Evolutionary conservation across 164 flowering plant genomes (phyloP), one percentile per base, ranked within the genome.

Genomic region (Annona cherimola): DNA sequence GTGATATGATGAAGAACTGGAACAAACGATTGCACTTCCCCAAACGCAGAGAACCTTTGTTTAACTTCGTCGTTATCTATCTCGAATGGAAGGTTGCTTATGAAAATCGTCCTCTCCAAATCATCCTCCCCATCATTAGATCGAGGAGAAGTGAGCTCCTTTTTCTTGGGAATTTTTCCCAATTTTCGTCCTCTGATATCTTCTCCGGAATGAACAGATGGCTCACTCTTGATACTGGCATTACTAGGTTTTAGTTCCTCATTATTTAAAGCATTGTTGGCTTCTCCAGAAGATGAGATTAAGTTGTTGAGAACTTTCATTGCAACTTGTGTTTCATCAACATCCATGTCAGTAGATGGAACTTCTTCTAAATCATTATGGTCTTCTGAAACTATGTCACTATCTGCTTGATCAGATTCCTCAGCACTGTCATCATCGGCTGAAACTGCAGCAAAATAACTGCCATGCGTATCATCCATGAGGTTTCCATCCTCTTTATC

Each of bases 41-140:
- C 97, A 79, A 89, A 96, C 20, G 64, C 81, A 45, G 89, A 82
- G 78, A 96, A 96, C 44, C 90, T 82, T 77, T 91, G 88, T 77
- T 86, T 88, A 68, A 96, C 96, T 79, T 96, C 97, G 68, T 89
- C 89, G 60, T 69, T 81, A 16, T 81, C 83, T 66, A 84, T 66
- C 45, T 93, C 98, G 85, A 93, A 96, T 66, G 95, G 92, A 59
- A 96, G 89, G 76, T 91, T 93, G 87, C 85, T 82, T 61, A 96
- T 86, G 74, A 90, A 96, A 80, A 91, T 63, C 62, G 93, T 93
- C 71, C 81, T 81, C 69, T 77, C 80, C 80, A 91, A 78, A 60
- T 86, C 92, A 5, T 88, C 87, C 69, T 84, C 87, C 45, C 61
- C 79, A 26, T 84, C 81, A 63, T 54, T 69, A 7, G 71, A 76